Evolutionary conservation across 768 basidiomycete genomes (phyloP).

Genomic region (Auriculariales sp.): DNA sequence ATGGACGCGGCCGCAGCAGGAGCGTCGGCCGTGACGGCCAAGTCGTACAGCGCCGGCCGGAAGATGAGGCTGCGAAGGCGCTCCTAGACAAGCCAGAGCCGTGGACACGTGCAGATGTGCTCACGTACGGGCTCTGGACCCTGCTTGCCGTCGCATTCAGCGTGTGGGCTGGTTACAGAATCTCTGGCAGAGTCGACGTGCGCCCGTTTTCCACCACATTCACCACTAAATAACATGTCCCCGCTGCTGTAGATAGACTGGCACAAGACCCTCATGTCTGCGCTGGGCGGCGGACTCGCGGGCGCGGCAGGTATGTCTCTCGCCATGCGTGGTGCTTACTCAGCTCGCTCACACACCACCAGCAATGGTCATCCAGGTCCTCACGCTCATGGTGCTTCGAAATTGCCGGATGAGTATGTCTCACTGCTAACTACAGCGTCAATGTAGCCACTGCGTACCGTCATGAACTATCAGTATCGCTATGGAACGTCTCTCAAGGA

Average conservation of each 20-base stretch:
- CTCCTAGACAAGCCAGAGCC: background rate
- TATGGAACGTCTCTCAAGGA: background rate
- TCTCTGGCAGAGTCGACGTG: slow-evolving; percentile 53
- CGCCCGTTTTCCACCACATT: slow-evolving; percentile 11
- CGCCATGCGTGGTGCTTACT: background rate
- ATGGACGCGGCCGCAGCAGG: too few species aligned
- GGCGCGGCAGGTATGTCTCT: slow-evolving; percentile 57
- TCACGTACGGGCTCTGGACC: background rate
- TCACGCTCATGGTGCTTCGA: slow-evolving; percentile 75
- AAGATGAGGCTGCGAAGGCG: background rate
- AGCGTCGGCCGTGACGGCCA: too few species aligned
- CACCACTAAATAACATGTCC: background rate
- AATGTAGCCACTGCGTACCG: slow-evolving; percentile 68
- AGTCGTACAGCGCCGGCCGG: background rate
- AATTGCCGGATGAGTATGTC: too few species aligned
- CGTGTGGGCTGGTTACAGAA: slow-evolving; percentile 41
- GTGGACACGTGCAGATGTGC: background rate
- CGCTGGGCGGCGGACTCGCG: slow-evolving; percentile 80
- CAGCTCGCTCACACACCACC: slow-evolving; percentile 7
- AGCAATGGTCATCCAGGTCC: slow-evolving; percentile 92
- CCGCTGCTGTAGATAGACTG: slow-evolving; percentile 57
- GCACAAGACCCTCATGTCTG: slow-evolving; percentile 57
- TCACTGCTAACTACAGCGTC: too few species aligned
- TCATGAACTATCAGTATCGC: slow-evolving; percentile 95
- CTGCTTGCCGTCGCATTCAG: background rate